These are phyloP conservation scores for Rhynchospora tenuis DNA, from an alignment of 176 grass and related monocot genomes.

Conservation along the genomic window DNA sequence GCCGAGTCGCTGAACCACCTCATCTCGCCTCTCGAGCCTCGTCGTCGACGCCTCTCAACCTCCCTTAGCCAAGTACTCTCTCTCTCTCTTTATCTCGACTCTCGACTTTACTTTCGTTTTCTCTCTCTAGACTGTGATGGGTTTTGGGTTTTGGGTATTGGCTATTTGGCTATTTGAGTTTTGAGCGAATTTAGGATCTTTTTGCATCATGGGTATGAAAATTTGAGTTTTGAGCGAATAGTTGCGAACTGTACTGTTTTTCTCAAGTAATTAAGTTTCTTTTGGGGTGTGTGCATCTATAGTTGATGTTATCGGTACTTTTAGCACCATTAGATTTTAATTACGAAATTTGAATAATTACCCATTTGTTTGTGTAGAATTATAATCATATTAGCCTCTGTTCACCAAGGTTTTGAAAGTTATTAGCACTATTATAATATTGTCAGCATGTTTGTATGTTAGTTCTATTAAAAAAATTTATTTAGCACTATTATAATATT, in stretches of 20 bases:
- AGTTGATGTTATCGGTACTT: background rate
- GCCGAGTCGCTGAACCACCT: too few relatives aligned
- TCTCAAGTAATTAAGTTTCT: background rate
- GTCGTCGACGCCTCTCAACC: too few relatives aligned
- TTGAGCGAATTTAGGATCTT: too few relatives aligned
- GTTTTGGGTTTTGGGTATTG: too few relatives aligned
- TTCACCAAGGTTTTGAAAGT: background rate
- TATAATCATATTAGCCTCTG: background rate
- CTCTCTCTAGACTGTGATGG: too few relatives aligned
- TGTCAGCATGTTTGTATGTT: background rate
- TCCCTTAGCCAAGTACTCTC: too few relatives aligned
- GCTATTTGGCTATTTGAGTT: too few relatives aligned
- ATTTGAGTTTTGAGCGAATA: too few relatives aligned
- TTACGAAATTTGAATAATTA: background rate
- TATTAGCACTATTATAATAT: background rate
- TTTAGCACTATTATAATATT: background rate
- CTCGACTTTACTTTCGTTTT: too few relatives aligned
- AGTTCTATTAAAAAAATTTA: background rate
- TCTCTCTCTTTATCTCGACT: too few relatives aligned
- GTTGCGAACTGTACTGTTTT: background rate
- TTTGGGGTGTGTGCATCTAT: background rate
- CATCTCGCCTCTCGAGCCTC: too few relatives aligned
- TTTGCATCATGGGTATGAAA: too few relatives aligned
- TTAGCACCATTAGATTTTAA: background rate
- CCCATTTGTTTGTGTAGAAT: background rate